phyloP scores from a whole-genome alignment of 352 stramenopile species.

The Phytophthora nicotianae region DNA sequence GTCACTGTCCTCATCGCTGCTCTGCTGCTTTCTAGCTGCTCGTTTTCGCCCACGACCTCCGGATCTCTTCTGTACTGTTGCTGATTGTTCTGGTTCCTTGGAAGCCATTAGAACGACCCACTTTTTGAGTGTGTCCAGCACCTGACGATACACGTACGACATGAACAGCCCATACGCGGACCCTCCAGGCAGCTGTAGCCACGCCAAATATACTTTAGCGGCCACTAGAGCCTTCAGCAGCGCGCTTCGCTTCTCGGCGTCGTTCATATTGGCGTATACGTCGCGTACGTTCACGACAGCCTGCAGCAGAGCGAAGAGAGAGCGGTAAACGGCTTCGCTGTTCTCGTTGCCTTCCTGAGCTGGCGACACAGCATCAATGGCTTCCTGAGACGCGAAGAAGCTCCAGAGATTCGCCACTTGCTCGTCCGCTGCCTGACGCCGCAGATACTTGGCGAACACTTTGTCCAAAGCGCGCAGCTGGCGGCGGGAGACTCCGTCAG shows the following conservation, averaged over 20 bases:
- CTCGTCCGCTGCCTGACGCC: slow-evolving; percentile 29
- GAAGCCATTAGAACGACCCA: slow-evolving; percentile 56
- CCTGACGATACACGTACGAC: slow-evolving; percentile 83
- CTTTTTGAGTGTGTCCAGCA: slow-evolving; percentile 81
- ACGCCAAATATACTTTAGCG: slow-evolving; percentile 77
- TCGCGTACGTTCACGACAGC: slow-evolving; percentile 64
- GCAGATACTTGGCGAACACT: slow-evolving; percentile 62
- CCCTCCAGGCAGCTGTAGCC: slow-evolving; percentile 82
- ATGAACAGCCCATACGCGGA: slow-evolving; percentile 87
- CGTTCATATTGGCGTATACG: slow-evolving; percentile 45
- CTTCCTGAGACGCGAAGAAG: slow-evolving; percentile 64
- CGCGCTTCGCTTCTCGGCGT: slow-evolving; percentile 42
- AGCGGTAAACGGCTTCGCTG: slow-evolving; percentile 58
- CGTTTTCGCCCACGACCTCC: slow-evolving; percentile 14
- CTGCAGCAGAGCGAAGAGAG: slow-evolving; percentile 68
- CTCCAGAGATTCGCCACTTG: slow-evolving; percentile 49
- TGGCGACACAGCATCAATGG: slow-evolving; percentile 40
- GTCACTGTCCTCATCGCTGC: slow-evolving; percentile 37
- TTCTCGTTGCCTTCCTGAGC: slow-evolving; percentile 34
- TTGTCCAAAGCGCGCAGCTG: slow-evolving; percentile 56
- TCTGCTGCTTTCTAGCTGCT: slow-evolving; percentile 17
- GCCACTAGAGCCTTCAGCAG: slow-evolving; percentile 70
- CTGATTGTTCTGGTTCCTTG: slow-evolving; percentile 9
- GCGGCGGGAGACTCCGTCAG: slow-evolving; percentile 44
- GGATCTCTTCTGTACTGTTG: slow-evolving; percentile 7